Evolutionary conservation across 1,139 yeast species (phyloP).

Genomic region (Sporopachydermia cereana): DNA sequence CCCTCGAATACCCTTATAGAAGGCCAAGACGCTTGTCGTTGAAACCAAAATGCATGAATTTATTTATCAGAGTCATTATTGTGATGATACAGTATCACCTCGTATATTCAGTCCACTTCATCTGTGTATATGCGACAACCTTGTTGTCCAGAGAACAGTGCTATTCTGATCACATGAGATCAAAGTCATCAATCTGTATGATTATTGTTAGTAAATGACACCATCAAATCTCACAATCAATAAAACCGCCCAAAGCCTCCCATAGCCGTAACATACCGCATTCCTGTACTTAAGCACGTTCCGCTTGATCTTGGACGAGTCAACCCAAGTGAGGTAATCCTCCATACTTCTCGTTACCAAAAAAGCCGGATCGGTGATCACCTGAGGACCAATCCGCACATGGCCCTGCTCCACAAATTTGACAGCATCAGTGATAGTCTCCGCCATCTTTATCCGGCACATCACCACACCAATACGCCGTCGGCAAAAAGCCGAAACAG

Average conservation of each 20-base stretch:
- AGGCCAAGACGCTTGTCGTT: no score
- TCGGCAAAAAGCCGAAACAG: constrained; percentile 87
- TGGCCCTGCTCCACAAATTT: constrained; percentile 95
- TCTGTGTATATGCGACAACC: no score
- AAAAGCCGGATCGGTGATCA: constrained; percentile 91
- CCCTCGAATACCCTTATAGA: no score
- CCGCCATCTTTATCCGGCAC: constrained; percentile 93
- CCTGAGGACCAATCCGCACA: constrained; percentile 93
- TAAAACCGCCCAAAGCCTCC: neutral
- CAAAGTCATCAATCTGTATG: constrained; percentile 26
- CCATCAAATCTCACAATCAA: no score
- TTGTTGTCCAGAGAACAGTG: no score
- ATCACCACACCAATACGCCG: constrained; percentile 89
- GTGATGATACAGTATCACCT: no score
- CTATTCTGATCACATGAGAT: constrained; percentile 22
- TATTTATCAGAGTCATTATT: no score
- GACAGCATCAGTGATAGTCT: constrained; percentile 77
- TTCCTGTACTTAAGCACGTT: constrained; percentile 84
- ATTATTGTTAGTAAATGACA: neutral
- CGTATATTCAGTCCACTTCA: no score
- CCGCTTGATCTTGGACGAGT: constrained; percentile 82
- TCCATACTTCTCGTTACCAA: constrained; percentile 87
- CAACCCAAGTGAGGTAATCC: constrained; percentile 97
- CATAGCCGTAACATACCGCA: constrained; percentile 17
- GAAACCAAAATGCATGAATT: no score